Base-by-base conservation (phyloP, 495 filamentous ascomycete genomes). In the Bathelium albidoporum region DNA sequence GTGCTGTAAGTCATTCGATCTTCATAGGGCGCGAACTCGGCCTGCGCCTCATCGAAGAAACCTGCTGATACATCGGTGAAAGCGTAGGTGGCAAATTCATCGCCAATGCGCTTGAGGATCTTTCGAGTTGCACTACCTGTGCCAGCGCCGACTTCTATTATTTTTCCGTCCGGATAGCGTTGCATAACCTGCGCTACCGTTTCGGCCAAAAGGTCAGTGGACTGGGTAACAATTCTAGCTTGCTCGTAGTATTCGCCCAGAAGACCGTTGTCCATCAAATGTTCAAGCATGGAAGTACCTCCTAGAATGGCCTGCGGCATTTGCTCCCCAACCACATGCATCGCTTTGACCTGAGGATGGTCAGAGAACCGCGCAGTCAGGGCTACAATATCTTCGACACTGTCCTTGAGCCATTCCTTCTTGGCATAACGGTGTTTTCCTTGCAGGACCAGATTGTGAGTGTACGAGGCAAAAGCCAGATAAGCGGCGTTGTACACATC, bases 401-500 rank as follows among this genome's bases (percentile, higher is more conserved):
- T 43, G 24, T 61, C 59, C 0, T 61, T 44, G 4, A n/a, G 5
- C 59, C 59, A 61, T 4, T 43, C 34, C 22, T 36, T 36, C n/a
- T 4, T 61, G 5, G 22, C 31, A 7, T 20, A 61, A 49, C 14
- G 3, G 18, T 61, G 31, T 4, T 28, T 20, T 18, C 4, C 59
- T 12, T 18, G 20, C 9, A 49, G 10, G 7, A 44, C 24, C n/a
- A 34, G 7, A 12, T 7, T 12, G 4, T 18, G 3, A 16, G 24
- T 44, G 22, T 43, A 28, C 24, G 11, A 18, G 4, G 55, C 24
- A 76, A 61, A 32, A 68, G 70, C 65, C 10, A 74, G 31, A 3
- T 60, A 58, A 0, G 62, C 20, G 22, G 66, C 39, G 10, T 34
- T 29, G 2, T 41, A 26, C 4, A 28, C 20, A 24, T 32, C 22